Evolutionary conservation across 2,329 filamentous ascomycete genomes (phyloP).

Genomic region (Raffaelea arxii): DNA sequence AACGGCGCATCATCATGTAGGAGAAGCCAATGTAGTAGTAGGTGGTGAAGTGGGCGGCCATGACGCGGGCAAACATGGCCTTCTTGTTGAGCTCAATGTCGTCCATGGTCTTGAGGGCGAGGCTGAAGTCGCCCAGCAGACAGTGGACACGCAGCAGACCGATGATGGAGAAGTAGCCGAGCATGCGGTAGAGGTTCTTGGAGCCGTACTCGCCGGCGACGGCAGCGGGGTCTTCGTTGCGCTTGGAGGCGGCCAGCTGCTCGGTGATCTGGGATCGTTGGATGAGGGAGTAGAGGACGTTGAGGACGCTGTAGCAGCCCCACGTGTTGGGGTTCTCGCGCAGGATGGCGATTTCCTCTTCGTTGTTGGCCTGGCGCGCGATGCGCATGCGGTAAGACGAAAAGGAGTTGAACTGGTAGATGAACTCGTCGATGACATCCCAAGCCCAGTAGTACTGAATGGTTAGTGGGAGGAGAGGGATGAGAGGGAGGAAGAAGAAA

Average conservation of each 20-base stretch:
- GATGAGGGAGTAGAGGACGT: constrained; percentile 98
- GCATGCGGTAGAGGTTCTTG: constrained; percentile 92
- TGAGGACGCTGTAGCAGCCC: constrained; percentile 99
- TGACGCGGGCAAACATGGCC: constrained; percentile 98
- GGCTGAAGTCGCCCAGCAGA: constrained; percentile 92
- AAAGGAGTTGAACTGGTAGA: constrained; percentile 99
- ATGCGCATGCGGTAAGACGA: constrained; percentile 92
- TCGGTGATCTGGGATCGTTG: constrained; percentile 97
- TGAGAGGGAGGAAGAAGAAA: constrained; percentile 9
- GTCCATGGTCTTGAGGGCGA: constrained; percentile 96
- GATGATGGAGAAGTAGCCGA: constrained; percentile 99
- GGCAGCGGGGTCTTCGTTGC: constrained; percentile 76
- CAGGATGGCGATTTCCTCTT: constrained; percentile 84
- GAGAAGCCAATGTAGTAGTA: constrained; percentile 99
- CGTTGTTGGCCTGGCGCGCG: constrained; percentile 72
- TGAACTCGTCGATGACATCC: constrained; percentile 99
- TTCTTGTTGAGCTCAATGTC: constrained; percentile 99
- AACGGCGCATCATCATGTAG: constrained; percentile 99
- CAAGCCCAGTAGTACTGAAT: constrained; percentile 95
- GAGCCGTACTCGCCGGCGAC: constrained; percentile 93
- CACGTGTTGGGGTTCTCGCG: constrained; percentile 97
- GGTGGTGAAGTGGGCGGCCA: constrained; percentile 98
- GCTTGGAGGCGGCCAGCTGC: constrained; percentile 89
- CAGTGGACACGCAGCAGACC: constrained; percentile 93
- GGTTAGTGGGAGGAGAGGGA: constrained; percentile 11